Evolutionary conservation across 2,329 filamentous ascomycete species (phyloP).

Genomic region (Metarhizium humberi): DNA sequence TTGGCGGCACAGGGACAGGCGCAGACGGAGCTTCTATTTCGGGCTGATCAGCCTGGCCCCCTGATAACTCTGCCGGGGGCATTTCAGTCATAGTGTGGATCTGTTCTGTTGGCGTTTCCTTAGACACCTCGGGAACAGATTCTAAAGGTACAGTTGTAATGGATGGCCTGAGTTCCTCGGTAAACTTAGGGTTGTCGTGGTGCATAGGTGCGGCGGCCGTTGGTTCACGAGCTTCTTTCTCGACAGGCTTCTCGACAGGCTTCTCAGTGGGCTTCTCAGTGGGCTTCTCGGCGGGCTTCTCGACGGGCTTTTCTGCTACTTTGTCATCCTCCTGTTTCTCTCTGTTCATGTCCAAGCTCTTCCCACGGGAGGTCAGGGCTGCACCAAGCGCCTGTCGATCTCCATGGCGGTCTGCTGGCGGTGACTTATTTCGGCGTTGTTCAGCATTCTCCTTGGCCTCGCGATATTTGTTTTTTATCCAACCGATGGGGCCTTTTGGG

Average conservation of each 20-base stretch:
- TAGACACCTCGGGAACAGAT: neutral
- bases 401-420: constrained; percentile 27
- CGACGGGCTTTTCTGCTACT: neutral
- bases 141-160: neutral
- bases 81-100: neutral
- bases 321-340: constrained; percentile 18
- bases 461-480: constrained; percentile 52
- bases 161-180: neutral
- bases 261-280: constrained; percentile 6
- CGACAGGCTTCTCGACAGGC: neutral
- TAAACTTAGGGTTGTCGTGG: neutral
- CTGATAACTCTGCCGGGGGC: neutral
- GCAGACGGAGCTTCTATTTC: neutral
- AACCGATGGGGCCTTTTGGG: constrained; percentile 41
- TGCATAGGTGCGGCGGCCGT: neutral
- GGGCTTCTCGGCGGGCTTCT: neutral
- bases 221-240: neutral
- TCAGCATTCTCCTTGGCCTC: constrained; percentile 49
- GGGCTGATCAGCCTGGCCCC: neutral
- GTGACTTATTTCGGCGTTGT: constrained; percentile 46
- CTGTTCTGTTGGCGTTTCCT: neutral
- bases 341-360: constrained; percentile 38
- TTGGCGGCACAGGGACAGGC: neutral
- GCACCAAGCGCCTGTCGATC: constrained; percentile 19
- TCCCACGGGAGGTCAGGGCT: constrained; percentile 29